Base-by-base conservation (phyloP, 2,329 filamentous ascomycete species). In the Cytospora chrysosperma region DNA sequence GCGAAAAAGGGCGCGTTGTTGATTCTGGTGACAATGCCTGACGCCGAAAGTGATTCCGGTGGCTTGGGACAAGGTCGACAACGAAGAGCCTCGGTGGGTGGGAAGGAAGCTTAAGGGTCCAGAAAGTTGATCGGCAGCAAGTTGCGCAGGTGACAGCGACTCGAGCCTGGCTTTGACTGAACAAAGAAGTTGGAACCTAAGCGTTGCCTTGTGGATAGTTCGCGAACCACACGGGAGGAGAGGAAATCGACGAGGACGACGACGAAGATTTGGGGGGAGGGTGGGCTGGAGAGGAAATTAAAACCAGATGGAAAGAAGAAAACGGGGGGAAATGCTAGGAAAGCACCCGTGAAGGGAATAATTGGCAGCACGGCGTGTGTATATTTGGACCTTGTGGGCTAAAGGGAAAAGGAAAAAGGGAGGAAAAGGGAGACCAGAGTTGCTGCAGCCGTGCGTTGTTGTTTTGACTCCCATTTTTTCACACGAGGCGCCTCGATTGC, bases 311-410 rank as follows among this genome's bases (percentile, higher is more conserved):
- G 30, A 10, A 63, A 55, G 57, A 65, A 60, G 64, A 63, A 63
- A 63, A 47, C 52, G 32, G 9, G 53, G 53, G 43, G 59, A 59
- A 24, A 52, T 56, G 61, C 52, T 63, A 49, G 37, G 32, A 61
- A 51, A 57, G 60, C 64, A 65, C 64, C 60, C 61, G 64, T 61
- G 56, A 56, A 55, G 64, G 63, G 61, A 65, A 63, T 19, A 65
- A 63, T 65, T 65, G 64, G 53, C 64, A 62, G 53, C 28, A 47
- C 63, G 64, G 58, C 32, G 61, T 59, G 64, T 60, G 57, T 59
- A 52, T 57, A 47, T 55, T 61, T n/a, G 64, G 63, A 59, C 60
- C 60, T 60, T 60, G 58, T 65, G 64, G 64, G 57, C 56, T 61
- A 49, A 34, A 57, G 24, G 34, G 24, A 47, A 51, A 58, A n/a